Conservation (phyloP, 1,284 basidiomycete genomes). For the Schizophyllum amplum region DNA sequence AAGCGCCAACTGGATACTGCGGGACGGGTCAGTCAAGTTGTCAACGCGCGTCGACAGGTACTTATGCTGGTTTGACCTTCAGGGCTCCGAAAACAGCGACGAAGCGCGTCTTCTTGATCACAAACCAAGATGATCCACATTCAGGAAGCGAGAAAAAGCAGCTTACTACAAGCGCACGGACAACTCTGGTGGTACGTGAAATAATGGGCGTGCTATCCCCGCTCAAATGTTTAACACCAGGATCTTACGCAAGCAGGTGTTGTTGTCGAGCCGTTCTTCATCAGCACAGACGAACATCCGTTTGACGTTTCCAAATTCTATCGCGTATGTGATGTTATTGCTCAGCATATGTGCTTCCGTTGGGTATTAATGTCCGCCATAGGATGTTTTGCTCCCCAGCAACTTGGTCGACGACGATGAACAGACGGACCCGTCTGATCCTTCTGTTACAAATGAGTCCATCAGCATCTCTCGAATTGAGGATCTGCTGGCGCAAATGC, state of each 20-base stretch:
- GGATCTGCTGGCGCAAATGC: constrained; percentile 78
- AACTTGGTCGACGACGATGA: constrained; percentile 37
- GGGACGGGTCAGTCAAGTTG: constrained; percentile 59
- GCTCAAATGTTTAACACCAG: constrained; percentile 29
- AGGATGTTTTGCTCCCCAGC: constrained; percentile 54
- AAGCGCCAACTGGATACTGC: constrained; percentile 81
- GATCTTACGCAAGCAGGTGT: constrained; percentile 80
- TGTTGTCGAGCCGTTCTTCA: constrained; percentile 88
- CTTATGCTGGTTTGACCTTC: constrained; percentile 5
- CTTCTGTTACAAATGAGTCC: constrained; percentile 49
- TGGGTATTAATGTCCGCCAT: constrained; percentile 3
- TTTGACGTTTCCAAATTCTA: constrained; percentile 83
- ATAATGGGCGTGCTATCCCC: background rate
- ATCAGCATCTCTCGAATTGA: constrained; percentile 67
- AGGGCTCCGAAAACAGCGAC: constrained; percentile 82
- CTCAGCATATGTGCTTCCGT: background rate
- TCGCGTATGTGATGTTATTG: constrained; percentile 45
- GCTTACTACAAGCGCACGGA: constrained; percentile 56
- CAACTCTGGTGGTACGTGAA: constrained; percentile 52
- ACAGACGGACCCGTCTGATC: constrained; percentile 38
- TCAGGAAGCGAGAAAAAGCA: constrained; percentile 40
- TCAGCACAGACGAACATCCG: constrained; percentile 58
- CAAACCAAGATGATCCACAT: constrained; percentile 75
- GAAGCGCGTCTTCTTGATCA: constrained; percentile 90
- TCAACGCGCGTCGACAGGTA: background rate